Conservation (phyloP, 768 basidiomycete species). For the Suillus variegatus region DNA sequence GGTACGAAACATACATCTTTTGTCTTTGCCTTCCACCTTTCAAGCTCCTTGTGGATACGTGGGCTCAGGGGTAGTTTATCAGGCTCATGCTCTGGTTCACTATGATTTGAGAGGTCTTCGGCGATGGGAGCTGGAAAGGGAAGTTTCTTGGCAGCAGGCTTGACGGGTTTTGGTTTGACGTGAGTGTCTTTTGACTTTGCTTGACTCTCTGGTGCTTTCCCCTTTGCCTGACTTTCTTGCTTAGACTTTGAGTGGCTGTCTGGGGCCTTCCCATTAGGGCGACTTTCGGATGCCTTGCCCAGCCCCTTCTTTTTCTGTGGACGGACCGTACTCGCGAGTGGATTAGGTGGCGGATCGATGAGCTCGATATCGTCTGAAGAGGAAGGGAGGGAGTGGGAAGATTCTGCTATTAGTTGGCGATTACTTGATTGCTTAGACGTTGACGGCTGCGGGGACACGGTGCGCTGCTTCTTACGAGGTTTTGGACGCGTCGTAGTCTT, state of each 20-base stretch:
- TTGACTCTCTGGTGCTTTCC: constrained; percentile 5
- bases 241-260: constrained; percentile 12
- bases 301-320: constrained; percentile 8
- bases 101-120: not conserved
- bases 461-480: constrained; percentile 22
- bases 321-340: constrained; percentile 15
- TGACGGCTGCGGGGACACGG: constrained; percentile 15
- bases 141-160: constrained; percentile 9
- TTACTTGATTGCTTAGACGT: constrained; percentile 17
- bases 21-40: constrained; percentile 32
- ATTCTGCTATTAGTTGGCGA: constrained; percentile 2
- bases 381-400: not conserved
- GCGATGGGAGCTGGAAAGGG: constrained; percentile 16
- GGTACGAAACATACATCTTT: constrained; percentile 22
- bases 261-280: not conserved
- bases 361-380: constrained; percentile 6
- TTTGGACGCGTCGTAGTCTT: constrained; percentile 19
- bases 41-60: constrained; percentile 24
- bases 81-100: not conserved
- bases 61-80: not conserved
- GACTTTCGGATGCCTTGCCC: constrained; percentile 13
- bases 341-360: constrained; percentile 11
- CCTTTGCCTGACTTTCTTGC: constrained; percentile 8
- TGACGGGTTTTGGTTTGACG: constrained; percentile 1
- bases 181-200: not conserved